Base-by-base conservation (phyloP, 2,329 filamentous ascomycete genomes). In the Colletotrichum chrysophilum region DNA sequence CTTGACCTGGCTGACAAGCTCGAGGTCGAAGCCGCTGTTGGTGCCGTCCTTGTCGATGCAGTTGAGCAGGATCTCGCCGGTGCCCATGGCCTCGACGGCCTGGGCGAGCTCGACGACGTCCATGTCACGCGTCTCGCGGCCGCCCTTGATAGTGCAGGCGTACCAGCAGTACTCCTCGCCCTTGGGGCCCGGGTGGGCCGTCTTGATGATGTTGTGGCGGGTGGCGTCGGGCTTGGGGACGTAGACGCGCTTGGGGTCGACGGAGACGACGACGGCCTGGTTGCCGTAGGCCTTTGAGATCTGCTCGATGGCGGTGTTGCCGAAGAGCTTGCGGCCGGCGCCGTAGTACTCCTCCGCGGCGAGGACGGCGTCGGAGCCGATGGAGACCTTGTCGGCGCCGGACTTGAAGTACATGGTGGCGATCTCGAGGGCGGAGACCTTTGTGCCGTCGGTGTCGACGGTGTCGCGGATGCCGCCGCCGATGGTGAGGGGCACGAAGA, bases 21-120 rank as follows among this genome's bases (percentile, higher is more conserved):
- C 97, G 12, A 98, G 89, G 84, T 99, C 97, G 83, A 98, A 99
- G 2, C 97, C 97, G 79, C 92, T 94, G 86, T 98, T 98, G 72
- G 95, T 97, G 70, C 97, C 97, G 84, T 99, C 97, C 83, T 94
- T 95, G 88, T 99, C 97, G 81, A 99, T 99, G 88, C 96, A 98
- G 86, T 99, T 99, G 72, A 99, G 91, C 67, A 99, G 87, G 74
- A 99, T 94, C 88, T 99, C 97, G 72, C 97, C 97, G 3, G 94
- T 91, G 69, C 97, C 97, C 95, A 99, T 97, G 72, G 95, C 96
- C 87, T 99, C 96, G 43, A 98, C 96, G 14, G 97, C 97, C 79
- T 91, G 92, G 12, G 94, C 92, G 12, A 99, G 91, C 86, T 98
- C 94, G 16, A 96, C 91, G 18, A 98, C 97, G 83, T 98, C 96